Evolutionary conservation across 2,329 filamentous ascomycete genomes (phyloP).

Genomic region (Cladophialophora exuberans): DNA sequence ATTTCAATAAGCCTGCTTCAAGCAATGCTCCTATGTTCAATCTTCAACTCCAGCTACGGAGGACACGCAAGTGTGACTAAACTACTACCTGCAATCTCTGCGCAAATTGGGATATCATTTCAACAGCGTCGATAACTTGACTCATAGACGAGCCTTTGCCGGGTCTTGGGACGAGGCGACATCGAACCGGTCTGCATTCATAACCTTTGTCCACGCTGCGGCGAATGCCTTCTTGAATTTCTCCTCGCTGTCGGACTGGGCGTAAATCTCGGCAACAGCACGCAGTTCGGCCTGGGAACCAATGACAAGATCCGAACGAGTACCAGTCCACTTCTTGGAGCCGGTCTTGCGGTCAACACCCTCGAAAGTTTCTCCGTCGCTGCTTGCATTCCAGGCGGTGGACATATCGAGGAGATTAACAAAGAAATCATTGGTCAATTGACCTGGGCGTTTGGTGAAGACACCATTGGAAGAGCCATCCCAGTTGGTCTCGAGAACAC

Average conservation of each 20-base stretch:
- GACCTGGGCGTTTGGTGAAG: constrained; percentile 68
- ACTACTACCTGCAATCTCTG: background rate
- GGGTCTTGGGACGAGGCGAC: background rate
- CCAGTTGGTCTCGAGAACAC: constrained; percentile 70
- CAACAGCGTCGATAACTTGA: no score
- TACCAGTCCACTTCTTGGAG: constrained; percentile 68
- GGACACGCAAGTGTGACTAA: no score
- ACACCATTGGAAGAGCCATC: constrained; percentile 70
- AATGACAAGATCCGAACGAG: constrained; percentile 70
- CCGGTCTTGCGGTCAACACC: constrained; percentile 69
- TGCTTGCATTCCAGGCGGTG: constrained; percentile 65
- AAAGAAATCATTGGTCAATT: constrained; percentile 80
- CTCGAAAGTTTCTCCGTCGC: constrained; percentile 61
- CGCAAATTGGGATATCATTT: background rate
- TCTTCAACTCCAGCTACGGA: background rate
- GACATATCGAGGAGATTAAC: constrained; percentile 73
- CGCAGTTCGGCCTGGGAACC: constrained; percentile 76
- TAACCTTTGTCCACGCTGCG: constrained; percentile 72
- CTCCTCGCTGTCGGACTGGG: constrained; percentile 58
- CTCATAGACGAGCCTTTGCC: constrained; percentile 14
- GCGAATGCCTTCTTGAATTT: constrained; percentile 75
- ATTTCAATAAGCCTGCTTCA: background rate
- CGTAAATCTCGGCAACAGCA: constrained; percentile 72
- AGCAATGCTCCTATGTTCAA: background rate
- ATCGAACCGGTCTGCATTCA: constrained; percentile 74